phyloP scores from a whole-genome alignment of 192 early-diverging fungal species.

The Gigaspora rosea region DNA sequence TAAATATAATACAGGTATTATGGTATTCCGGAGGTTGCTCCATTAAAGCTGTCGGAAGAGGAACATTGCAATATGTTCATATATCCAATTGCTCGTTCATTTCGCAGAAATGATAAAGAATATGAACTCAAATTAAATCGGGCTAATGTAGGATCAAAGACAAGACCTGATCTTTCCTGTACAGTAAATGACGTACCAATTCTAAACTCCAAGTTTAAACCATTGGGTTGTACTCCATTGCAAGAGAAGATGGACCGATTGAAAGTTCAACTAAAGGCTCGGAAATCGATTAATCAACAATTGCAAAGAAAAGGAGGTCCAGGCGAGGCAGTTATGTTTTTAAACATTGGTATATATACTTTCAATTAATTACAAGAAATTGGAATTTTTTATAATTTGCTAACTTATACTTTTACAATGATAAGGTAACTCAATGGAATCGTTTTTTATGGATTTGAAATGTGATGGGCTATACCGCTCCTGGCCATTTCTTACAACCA shows the following conservation, averaged over 20 bases:
- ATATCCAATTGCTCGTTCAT: constrained; percentile 34
- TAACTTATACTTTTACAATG: constrained; percentile 26
- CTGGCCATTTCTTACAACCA: constrained; percentile 28
- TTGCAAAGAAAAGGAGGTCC: constrained; percentile 33
- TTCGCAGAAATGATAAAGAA: constrained; percentile 12
- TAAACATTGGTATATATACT: constrained; percentile 35
- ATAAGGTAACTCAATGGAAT: constrained; percentile 31
- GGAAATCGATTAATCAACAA: constrained; percentile 35
- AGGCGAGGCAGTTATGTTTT: constrained; percentile 27
- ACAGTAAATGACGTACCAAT: constrained; percentile 26
- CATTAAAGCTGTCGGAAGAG: constrained; percentile 37
- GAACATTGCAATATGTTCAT: constrained; percentile 36
- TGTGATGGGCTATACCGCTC: constrained; percentile 30
- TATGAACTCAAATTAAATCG: constrained; percentile 23
- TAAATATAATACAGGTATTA: constrained; percentile 33
- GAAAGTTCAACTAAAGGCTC: constrained; percentile 31
- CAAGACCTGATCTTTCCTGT: constrained; percentile 32
- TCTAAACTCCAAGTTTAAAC: constrained; percentile 32
- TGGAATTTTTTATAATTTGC: constrained; percentile 12
- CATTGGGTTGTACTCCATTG: constrained; percentile 26
- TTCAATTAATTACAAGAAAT: constrained; percentile 10
- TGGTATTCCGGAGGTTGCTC: constrained; percentile 33
- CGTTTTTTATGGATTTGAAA: constrained; percentile 31
- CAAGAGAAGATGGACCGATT: constrained; percentile 29
- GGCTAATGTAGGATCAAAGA: constrained; percentile 30